phyloP scores from a whole-genome alignment of 169 alveolate genomes.

The Plasmodium inui region DNA sequence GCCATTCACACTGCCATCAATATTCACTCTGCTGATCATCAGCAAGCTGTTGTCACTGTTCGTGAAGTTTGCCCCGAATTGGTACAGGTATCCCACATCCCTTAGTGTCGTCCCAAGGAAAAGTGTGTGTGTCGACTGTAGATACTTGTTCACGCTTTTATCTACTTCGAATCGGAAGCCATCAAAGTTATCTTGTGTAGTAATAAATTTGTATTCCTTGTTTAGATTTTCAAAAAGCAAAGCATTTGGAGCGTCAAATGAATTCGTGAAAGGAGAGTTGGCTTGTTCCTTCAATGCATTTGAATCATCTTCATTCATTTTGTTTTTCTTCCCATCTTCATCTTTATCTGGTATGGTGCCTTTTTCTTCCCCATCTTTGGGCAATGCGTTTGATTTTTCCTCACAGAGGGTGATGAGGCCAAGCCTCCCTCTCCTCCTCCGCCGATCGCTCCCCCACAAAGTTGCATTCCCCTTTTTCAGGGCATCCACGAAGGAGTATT shows the following conservation, averaged over 20 bases:
- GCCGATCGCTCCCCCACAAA: not conserved
- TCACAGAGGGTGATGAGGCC: not conserved
- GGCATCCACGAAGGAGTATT: slow-evolving; percentile 5
- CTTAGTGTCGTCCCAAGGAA: slow-evolving; percentile 88
- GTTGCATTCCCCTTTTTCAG: slow-evolving; percentile 11
- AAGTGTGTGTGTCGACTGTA: slow-evolving; percentile 90
- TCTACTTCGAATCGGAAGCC: slow-evolving; percentile 93
- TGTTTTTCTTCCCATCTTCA: not conserved
- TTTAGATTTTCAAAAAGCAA: slow-evolving; percentile 85
- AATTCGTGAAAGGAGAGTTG: not conserved
- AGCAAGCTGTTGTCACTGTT: slow-evolving; percentile 86
- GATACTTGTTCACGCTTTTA: slow-evolving; percentile 85
- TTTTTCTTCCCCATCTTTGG: not conserved
- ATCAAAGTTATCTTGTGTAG: slow-evolving; percentile 92
- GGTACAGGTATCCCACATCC: slow-evolving; percentile 89
- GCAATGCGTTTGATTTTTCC: not conserved
- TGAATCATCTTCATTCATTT: not conserved
- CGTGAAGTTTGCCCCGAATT: slow-evolving; percentile 91
- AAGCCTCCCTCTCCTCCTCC: not conserved
- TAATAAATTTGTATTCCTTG: slow-evolving; percentile 89
- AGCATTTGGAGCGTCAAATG: slow-evolving; percentile 71
- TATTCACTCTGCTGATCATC: slow-evolving; percentile 86
- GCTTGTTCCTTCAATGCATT: slow-evolving; percentile 25
- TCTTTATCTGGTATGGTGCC: not conserved
- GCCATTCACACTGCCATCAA: slow-evolving; percentile 89